These are phyloP conservation scores for Globisporangium spiculum DNA, from an alignment of 352 stramenopile species.

Conservation along the genomic window DNA sequence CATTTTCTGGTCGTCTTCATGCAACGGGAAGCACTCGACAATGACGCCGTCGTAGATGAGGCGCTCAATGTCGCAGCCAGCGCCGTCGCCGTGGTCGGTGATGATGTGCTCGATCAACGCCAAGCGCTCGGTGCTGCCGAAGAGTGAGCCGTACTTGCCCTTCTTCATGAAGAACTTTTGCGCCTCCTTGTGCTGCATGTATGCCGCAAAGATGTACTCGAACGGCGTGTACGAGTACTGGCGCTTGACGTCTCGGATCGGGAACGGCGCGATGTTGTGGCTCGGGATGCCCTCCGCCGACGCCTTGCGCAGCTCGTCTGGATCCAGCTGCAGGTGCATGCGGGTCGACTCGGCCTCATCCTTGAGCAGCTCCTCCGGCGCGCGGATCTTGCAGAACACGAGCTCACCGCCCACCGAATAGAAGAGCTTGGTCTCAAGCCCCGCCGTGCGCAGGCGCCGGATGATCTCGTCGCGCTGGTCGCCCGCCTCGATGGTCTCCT, in stretches of 20 bases:
- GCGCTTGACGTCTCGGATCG: slow-evolving; percentile 78
- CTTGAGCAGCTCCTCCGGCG: slow-evolving; percentile 68
- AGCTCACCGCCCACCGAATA: slow-evolving; percentile 64
- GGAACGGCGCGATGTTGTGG: slow-evolving; percentile 76
- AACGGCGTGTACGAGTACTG: slow-evolving; percentile 74
- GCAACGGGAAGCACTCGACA: slow-evolving; percentile 73
- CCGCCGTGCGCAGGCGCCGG: slow-evolving; percentile 52
- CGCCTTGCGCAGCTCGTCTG: slow-evolving; percentile 53
- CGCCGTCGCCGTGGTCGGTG: slow-evolving; percentile 62
- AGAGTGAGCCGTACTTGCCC: slow-evolving; percentile 58
- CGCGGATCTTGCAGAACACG: slow-evolving; percentile 83
- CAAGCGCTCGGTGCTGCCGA: slow-evolving; percentile 75
- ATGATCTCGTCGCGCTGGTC: slow-evolving; percentile 80
- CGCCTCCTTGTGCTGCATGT: slow-evolving; percentile 62
- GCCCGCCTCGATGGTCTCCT: slow-evolving; percentile 51
- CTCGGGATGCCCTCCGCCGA: slow-evolving; percentile 66
- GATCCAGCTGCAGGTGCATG: slow-evolving; percentile 73
- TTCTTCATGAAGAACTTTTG: slow-evolving; percentile 73
- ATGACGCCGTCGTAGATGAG: slow-evolving; percentile 78
- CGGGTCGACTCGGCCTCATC: slow-evolving; percentile 67
- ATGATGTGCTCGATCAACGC: slow-evolving; percentile 84
- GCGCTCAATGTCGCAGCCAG: slow-evolving; percentile 65
- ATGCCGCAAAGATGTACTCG: slow-evolving; percentile 84
- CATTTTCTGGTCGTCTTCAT: slow-evolving; percentile 66
- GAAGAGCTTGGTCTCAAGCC: slow-evolving; percentile 73